Conservation (phyloP, 495 filamentous ascomycete genomes). For the Corynascus novoguineensis region DNA sequence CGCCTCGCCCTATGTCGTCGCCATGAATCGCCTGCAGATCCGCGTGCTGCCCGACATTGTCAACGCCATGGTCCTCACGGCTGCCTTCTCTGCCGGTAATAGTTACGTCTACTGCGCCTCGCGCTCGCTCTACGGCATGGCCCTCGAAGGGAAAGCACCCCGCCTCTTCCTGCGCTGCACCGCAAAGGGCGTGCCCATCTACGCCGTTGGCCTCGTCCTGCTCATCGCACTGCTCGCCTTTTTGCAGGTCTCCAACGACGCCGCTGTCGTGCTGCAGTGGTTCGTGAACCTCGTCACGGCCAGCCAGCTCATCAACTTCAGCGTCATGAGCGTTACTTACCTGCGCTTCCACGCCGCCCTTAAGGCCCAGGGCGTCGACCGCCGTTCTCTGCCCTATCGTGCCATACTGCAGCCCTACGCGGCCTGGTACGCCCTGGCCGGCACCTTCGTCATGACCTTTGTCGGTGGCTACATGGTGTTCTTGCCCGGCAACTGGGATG, state of each 20-base stretch:
- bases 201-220: conserved; percentile 57
- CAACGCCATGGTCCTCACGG: conserved; percentile 70
- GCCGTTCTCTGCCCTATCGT: conserved; percentile 60
- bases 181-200: conserved; percentile 54
- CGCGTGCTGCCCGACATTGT: conserved; percentile 67
- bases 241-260: conserved; percentile 62
- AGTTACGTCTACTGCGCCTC: conserved; percentile 79
- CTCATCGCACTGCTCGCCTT: conserved; percentile 62
- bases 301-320: conserved; percentile 73
- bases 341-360: conserved; percentile 65
- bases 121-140: conserved; percentile 68
- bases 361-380: conserved; percentile 60
- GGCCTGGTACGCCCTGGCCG: conserved; percentile 59
- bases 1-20: conserved; percentile 81
- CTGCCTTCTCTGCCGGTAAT: conserved; percentile 78
- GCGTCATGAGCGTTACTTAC: conserved; percentile 64
- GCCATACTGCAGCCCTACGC: conserved; percentile 62
- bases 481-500: conserved; percentile 57
- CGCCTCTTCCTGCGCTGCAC: conserved; percentile 58
- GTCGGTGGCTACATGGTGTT: conserved; percentile 74
- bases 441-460: conserved; percentile 64
- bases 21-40: conserved; percentile 71
- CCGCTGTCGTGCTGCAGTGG: conserved; percentile 66
- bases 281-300: conserved; percentile 68
- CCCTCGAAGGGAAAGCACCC: conserved; percentile 63